Base-by-base conservation (phyloP, 1,284 basidiomycete species). In the Cutaneotrichosporon daszewskae region DNA sequence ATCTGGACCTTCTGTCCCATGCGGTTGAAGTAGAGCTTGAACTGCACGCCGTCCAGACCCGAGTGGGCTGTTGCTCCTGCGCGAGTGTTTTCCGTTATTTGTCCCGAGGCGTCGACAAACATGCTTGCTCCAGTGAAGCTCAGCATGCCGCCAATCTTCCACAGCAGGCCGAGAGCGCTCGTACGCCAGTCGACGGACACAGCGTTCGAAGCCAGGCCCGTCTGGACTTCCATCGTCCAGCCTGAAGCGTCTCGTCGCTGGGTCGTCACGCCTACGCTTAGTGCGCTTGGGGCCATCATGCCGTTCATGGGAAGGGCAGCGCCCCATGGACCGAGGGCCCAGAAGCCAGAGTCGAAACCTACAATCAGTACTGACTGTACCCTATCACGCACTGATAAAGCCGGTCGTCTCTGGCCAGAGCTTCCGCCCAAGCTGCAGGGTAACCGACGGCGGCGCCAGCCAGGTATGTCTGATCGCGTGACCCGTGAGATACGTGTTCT, bases 1-100 rank as follows among this genome's bases (percentile, higher is more conserved):
- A 82, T 43, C 10, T 69, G 60, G 53, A 81, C 64, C 31, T 73
- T 72, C 53, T 83, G 81, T 3, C 78, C 77, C 3, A 82, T 52
- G 6, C 69, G 60, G 27, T 51, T 58, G 46, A 71, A 51, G 20
- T 66, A 63, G 35, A 49, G 20, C 14, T 42, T 29, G 38, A 49
- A 31, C 32, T 33, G 37, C 24, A 69, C 55, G 18, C 64, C 64
- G 12, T 47, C 44, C 3, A 62, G 32, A 10, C 51, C 54, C 24
- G 55, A 40, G 22, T 59, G 54, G 28, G 69, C 49, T 26, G 59
- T 62, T 22, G 64, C 46, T 8, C 63, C 67, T 0, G 58, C 48
- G 32, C 55, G 53, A 5, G 60, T 57, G 43, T 59, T 53, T 27
- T 62, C 55, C 8, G 68, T 68, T 0, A 71, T 51, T 31, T 60